A percentile compares a stretch with the other conserved stretches of the same genome.
Evolutionary conservation across 2,329 filamentous ascomycete species (phyloP).

Genomic region (Fusarium redolens): DNA sequence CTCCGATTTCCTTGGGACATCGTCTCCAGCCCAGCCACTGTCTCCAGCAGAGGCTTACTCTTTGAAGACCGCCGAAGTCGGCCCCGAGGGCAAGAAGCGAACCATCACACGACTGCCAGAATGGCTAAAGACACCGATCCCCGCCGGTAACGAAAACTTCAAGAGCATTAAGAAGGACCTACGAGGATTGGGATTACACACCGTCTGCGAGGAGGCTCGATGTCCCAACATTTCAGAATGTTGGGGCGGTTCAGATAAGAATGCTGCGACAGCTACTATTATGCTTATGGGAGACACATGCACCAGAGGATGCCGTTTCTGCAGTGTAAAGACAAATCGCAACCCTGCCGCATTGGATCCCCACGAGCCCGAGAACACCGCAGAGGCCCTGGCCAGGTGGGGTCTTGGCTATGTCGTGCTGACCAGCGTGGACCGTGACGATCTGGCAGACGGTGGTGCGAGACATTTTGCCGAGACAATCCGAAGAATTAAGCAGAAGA

Average conservation of each 20-base stretch:
- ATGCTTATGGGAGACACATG: constrained; percentile 99
- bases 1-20: constrained; percentile 65
- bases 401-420: constrained; percentile 95
- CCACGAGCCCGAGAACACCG: constrained; percentile 96
- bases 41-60: constrained; percentile 67
- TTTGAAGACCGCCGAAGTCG: constrained; percentile 72
- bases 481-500: constrained; percentile 89
- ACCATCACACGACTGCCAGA: constrained; percentile 82
- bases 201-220: constrained; percentile 96
- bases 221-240: constrained; percentile 98
- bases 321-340: constrained; percentile 91
- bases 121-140: constrained; percentile 97
- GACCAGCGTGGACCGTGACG: constrained; percentile 93
- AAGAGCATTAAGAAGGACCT: constrained; percentile 96
- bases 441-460: constrained; percentile 88
- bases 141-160: constrained; percentile 82
- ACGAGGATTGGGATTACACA: constrained; percentile 88
- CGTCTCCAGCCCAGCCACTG: constrained; percentile 57
- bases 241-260: constrained; percentile 92
- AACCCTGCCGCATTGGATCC: constrained; percentile 84
- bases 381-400: constrained; percentile 92
- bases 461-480: constrained; percentile 94
- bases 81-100: constrained; percentile 70
- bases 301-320: constrained; percentile 95
- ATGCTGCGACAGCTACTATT: constrained; percentile 93